These are phyloP conservation scores for Clonostachys rhizophaga DNA, from an alignment of 2,329 filamentous ascomycete genomes.

Conservation along the genomic window DNA sequence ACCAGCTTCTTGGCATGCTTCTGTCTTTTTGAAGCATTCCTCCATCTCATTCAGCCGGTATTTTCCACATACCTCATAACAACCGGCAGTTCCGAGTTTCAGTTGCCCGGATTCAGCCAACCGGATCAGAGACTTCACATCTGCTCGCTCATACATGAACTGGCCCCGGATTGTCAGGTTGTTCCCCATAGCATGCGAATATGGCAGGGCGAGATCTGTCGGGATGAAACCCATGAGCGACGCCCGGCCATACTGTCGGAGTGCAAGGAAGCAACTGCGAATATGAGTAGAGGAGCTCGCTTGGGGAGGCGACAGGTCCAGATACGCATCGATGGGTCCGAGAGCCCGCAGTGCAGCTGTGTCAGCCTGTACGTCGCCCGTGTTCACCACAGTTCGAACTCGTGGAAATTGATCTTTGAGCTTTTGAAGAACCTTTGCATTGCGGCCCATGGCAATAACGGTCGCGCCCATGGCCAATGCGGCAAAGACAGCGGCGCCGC, in stretches of 20 bases:
- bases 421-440: constrained; percentile 24
- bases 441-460: constrained; percentile 46
- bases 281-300: background rate
- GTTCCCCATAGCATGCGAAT: constrained; percentile 17
- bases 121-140: constrained; percentile 25
- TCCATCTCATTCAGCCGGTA: no score
- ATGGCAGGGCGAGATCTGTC: constrained; percentile 14
- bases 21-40: no score
- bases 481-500: constrained; percentile 39
- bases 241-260: constrained; percentile 18
- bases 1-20: no score
- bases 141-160: constrained; percentile 30
- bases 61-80: background rate
- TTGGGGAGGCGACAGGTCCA: constrained; percentile 39
- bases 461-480: constrained; percentile 45
- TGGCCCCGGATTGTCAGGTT: constrained; percentile 27
- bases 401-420: constrained; percentile 5
- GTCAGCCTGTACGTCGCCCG: constrained; percentile 26
- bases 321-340: constrained; percentile 26
- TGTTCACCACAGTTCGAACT: constrained; percentile 26
- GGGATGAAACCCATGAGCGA: constrained; percentile 13
- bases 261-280: constrained; percentile 4
- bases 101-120: constrained; percentile 28
- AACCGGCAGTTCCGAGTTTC: background rate
- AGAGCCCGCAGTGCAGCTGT: constrained; percentile 20